Evolutionary conservation across 148 eudicot genomes (phyloP).

Genomic region (Amaranthus palmeri): DNA sequence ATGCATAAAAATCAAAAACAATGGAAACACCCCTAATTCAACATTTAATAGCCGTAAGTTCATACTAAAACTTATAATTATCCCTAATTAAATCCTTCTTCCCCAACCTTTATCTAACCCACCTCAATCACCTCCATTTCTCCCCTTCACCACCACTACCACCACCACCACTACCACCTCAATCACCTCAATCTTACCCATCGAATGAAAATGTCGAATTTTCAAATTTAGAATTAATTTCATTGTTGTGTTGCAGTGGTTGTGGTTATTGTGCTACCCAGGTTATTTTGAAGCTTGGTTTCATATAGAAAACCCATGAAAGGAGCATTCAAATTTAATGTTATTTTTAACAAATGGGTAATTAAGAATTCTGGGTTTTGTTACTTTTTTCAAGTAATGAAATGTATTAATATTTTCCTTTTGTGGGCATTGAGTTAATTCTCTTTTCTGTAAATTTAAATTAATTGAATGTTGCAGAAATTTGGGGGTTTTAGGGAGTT

Average conservation of each 20-base stretch:
- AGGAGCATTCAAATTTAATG: slow-evolving; percentile 25
- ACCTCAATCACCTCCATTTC: no score
- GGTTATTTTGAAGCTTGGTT: not conserved
- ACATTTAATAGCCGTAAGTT: not conserved
- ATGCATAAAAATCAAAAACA: not conserved
- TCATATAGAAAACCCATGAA: slow-evolving; percentile 29
- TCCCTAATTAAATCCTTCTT: no score
- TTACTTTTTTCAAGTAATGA: not conserved
- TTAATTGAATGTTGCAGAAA: slow-evolving; percentile 24
- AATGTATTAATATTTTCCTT: not conserved
- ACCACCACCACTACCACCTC: no score
- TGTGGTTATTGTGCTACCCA: not conserved
- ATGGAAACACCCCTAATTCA: not conserved
- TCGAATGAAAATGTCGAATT: no score
- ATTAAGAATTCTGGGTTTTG: slow-evolving; percentile 8
- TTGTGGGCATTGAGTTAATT: not conserved
- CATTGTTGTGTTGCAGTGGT: not conserved
- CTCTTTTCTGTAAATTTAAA: not conserved
- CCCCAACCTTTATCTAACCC: no score
- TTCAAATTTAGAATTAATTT: no score
- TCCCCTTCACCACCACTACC: no score
- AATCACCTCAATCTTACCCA: no score
- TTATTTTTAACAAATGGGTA: slow-evolving; percentile 27
- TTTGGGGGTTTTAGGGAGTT: slow-evolving; percentile 43
- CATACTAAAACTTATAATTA: not conserved